Conservation (phyloP, 2,329 filamentous ascomycete genomes). For the Mycosphaerelloides madeirae region DNA sequence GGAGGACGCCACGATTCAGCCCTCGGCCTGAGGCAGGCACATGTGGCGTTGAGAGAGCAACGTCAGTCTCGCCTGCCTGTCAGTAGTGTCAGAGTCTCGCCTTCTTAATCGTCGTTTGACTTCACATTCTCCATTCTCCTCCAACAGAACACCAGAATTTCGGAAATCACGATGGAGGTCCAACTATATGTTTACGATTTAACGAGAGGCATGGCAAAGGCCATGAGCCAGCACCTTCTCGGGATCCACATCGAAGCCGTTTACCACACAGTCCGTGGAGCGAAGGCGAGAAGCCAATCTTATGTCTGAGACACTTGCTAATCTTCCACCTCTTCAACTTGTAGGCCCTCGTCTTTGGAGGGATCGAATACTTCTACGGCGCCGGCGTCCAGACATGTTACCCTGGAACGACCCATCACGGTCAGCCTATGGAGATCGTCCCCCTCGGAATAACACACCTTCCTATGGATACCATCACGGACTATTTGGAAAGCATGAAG, state of each 20-base stretch:
- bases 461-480: slow-evolving; percentile 73
- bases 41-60: too few species aligned
- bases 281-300: too few species aligned
- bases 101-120: too few species aligned
- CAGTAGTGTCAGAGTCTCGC: too few species aligned
- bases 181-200: slow-evolving; percentile 51
- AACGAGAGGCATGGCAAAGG: slow-evolving; percentile 37
- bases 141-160: too few species aligned
- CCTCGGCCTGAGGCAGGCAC: too few species aligned
- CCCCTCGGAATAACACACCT: slow-evolving; percentile 71
- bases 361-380: slow-evolving; percentile 88
- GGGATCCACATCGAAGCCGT: slow-evolving; percentile 80
- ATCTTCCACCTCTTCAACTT: too few species aligned
- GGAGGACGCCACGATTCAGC: too few species aligned
- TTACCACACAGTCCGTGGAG: too few species aligned
- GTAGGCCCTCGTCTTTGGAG: slow-evolving; percentile 74
- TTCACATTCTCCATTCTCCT: too few species aligned
- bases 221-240: slow-evolving; percentile 56
- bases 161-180: slow-evolving; percentile 47
- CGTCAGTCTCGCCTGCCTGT: too few species aligned
- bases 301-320: too few species aligned
- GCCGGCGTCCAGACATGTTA: slow-evolving; percentile 76
- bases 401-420: slow-evolving; percentile 82
- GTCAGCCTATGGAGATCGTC: slow-evolving; percentile 71
- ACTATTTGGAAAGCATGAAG: slow-evolving; percentile 81